Conservation (phyloP, 352 stramenopile species). For the Phytophthora syringae region DNA sequence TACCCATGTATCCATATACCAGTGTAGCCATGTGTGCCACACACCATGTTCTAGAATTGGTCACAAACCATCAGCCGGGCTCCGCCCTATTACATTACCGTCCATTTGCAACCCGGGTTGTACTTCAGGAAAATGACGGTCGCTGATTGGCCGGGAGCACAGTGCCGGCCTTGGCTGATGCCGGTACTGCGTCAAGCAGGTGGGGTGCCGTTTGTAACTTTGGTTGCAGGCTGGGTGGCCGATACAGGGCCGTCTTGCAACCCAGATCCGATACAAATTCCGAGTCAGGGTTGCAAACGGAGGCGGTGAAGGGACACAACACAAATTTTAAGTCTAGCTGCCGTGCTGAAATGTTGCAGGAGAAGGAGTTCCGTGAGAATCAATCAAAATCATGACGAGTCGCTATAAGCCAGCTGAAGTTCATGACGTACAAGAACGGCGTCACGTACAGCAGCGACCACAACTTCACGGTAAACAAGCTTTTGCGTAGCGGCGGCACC, state of each 20-base stretch:
- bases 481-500: too few relatives aligned
- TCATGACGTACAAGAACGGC: neutral
- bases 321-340: too few relatives aligned
- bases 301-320: neutral
- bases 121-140: too few relatives aligned
- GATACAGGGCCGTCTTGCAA: neutral
- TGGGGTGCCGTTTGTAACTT: neutral
- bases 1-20: too few relatives aligned
- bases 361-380: neutral
- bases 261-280: neutral
- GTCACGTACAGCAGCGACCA: neutral
- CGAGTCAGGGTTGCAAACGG: neutral
- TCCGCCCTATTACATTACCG: too few relatives aligned
- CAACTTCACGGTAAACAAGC: neutral
- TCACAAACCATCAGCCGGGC: too few relatives aligned
- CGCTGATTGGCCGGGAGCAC: too few relatives aligned
- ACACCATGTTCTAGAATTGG: too few relatives aligned
- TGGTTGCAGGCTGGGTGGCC: neutral
- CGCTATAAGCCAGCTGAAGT: neutral
- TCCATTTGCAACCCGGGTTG: too few relatives aligned
- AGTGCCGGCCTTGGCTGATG: too few relatives aligned
- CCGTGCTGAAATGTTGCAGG: neutral
- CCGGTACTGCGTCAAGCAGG: too few relatives aligned
- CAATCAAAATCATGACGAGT: neutral
- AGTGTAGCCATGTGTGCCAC: too few relatives aligned